phyloP scores from a whole-genome alignment of 176 grass and related monocot species.

The Triticum aestivum region IWGSC_CS_RefSeq_v2.1 NC_057809.1:361143589-361144088 shows the following conservation, averaged over 20 bases:
- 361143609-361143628: slow-evolving; percentile 12
- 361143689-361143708: not conserved
- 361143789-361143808: slow-evolving; percentile 83
- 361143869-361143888: slow-evolving; percentile 99
- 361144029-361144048: not conserved
- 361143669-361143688: slow-evolving; percentile 11
- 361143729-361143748: not conserved
- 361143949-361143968: not conserved
- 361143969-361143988: not conserved
- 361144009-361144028: not conserved
- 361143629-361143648: not conserved
- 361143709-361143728: not conserved
- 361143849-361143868: slow-evolving; percentile 97
- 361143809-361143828: slow-evolving; percentile 93
- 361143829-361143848: slow-evolving; percentile 49
- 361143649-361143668: not conserved
- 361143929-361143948: not conserved
- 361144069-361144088: not conserved
- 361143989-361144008: not conserved
- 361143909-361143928: slow-evolving; percentile 22
- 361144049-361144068: slow-evolving; percentile 10
- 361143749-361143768: not conserved
- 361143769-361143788: slow-evolving; percentile 45
- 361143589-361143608: not conserved
- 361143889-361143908: slow-evolving; percentile 95